A percentile compares a stretch with the other conserved stretches of the same genome.
Conservation (phyloP, 225 moss, liverwort and hornwort species). For the Thuidium tamariscinum region DNA sequence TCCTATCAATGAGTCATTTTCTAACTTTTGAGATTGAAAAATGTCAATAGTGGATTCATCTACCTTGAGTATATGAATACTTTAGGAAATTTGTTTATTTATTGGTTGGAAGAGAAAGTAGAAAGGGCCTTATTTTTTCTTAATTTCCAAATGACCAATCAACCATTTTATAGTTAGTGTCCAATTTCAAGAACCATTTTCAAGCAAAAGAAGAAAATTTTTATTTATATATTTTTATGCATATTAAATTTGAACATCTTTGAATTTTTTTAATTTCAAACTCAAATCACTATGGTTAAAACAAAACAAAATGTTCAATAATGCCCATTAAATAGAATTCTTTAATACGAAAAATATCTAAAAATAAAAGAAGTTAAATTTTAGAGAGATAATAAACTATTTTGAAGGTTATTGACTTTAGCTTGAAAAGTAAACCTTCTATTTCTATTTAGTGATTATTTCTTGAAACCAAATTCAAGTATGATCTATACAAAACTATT, state of each 20-base stretch:
- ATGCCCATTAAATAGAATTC: not conserved
- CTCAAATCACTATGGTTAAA: no score
- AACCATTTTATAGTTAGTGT: not conserved
- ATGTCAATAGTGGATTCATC: not conserved
- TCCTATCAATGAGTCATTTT: rapidly evolving
- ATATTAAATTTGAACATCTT: not conserved
- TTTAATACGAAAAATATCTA: no score
- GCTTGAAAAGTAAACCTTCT: not conserved
- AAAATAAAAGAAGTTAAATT: not conserved
- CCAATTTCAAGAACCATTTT: not conserved
- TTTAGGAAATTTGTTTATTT: not conserved
- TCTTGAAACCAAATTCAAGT: not conserved
- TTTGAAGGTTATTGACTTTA: not conserved
- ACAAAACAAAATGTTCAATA: not conserved
- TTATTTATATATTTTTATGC: not conserved
- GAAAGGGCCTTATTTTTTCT: not conserved
- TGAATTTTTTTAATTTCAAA: not conserved
- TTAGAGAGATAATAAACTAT: no score
- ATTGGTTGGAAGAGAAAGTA: not conserved
- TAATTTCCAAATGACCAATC: not conserved
- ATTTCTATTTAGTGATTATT: not conserved
- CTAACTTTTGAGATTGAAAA: not conserved
- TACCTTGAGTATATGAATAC: not conserved
- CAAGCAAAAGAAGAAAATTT: not conserved
- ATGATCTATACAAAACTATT: not conserved